phyloP scores from a whole-genome alignment of 1,284 basidiomycete genomes.

The Naganishia sp. region DNA sequence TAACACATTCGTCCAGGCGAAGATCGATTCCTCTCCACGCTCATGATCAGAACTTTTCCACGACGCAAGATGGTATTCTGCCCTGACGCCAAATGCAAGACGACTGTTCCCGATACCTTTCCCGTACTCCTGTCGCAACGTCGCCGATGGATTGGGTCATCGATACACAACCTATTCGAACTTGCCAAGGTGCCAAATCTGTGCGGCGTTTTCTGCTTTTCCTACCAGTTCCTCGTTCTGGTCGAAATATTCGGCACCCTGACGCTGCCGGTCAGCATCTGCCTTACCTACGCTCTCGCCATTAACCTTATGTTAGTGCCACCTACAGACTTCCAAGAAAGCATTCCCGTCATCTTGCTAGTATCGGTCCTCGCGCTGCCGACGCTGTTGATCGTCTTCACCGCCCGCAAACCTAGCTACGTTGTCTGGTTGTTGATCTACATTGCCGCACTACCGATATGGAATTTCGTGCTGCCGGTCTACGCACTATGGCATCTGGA shows the following conservation, averaged over 20 bases:
- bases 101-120: constrained; percentile 95
- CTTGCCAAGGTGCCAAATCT: constrained; percentile 94
- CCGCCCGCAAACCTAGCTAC: constrained; percentile 92
- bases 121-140: constrained; percentile 90
- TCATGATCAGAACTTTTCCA: constrained; percentile 93
- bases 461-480: constrained; percentile 91
- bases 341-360: constrained; percentile 90
- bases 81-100: constrained; percentile 91
- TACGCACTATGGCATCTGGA: constrained; percentile 99
- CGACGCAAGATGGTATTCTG: constrained; percentile 99
- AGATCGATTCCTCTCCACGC: constrained; percentile 96
- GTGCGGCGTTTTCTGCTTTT: constrained; percentile 94
- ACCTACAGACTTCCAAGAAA: constrained; percentile 82
- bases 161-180: constrained; percentile 99
- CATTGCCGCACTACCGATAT: constrained; percentile 84
- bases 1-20: constrained; percentile 66
- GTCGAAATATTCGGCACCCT: constrained; percentile 97
- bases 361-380: constrained; percentile 90
- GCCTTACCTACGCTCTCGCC: constrained; percentile 84
- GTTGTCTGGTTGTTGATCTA: constrained; percentile 98
- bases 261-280: constrained; percentile 91
- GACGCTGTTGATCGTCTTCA: constrained; percentile 86
- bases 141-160: constrained; percentile 99
- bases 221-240: constrained; percentile 97
- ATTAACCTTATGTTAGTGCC: constrained; percentile 78